phyloP scores from a whole-genome alignment of 2,329 filamentous ascomycete species.

The Aspergillus transmontanensis region DNA sequence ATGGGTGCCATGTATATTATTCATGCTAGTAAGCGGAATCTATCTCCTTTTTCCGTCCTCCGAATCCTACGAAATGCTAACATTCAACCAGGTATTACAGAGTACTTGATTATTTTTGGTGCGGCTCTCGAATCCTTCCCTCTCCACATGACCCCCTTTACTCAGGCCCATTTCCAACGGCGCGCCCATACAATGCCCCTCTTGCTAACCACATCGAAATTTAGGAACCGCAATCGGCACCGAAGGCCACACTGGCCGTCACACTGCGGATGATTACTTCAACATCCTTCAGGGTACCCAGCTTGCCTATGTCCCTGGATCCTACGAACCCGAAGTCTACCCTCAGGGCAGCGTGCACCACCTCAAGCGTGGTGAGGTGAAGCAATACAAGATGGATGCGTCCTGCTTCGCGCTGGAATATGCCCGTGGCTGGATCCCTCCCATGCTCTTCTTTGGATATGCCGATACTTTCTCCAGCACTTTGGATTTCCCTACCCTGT shows the following conservation, averaged over 20 bases:
- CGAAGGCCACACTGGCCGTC: slow-evolving; percentile 83
- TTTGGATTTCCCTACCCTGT: slow-evolving; percentile 81
- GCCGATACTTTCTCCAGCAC: slow-evolving; percentile 80
- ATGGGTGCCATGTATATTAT: slow-evolving; percentile 93
- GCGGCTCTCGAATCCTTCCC: slow-evolving; percentile 7
- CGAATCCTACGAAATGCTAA: slow-evolving; percentile 1
- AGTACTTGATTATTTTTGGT: slow-evolving; percentile 89
- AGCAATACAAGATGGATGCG: slow-evolving; percentile 63
- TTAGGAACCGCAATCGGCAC: slow-evolving; percentile 62
- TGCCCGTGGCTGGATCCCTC: slow-evolving; percentile 77
- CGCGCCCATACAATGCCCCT: neutral
- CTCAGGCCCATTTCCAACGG: neutral
- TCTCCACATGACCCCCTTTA: neutral
- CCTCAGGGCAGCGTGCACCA: slow-evolving; percentile 42
- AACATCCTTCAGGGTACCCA: slow-evolving; percentile 67
- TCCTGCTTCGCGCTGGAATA: slow-evolving; percentile 45
- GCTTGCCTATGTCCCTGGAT: slow-evolving; percentile 41
- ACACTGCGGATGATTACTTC: slow-evolving; percentile 94
- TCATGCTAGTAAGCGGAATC: slow-evolving; percentile 67
- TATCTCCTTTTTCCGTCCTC: neutral
- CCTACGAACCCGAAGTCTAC: slow-evolving; percentile 42
- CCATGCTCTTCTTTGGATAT: slow-evolving; percentile 88
- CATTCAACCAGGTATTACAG: slow-evolving; percentile 61
- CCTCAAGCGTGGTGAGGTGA: slow-evolving; percentile 65
- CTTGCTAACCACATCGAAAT: neutral